Evolutionary conservation across 331 rosid species (phyloP).

Genomic region (Ulmus americana): DNA sequence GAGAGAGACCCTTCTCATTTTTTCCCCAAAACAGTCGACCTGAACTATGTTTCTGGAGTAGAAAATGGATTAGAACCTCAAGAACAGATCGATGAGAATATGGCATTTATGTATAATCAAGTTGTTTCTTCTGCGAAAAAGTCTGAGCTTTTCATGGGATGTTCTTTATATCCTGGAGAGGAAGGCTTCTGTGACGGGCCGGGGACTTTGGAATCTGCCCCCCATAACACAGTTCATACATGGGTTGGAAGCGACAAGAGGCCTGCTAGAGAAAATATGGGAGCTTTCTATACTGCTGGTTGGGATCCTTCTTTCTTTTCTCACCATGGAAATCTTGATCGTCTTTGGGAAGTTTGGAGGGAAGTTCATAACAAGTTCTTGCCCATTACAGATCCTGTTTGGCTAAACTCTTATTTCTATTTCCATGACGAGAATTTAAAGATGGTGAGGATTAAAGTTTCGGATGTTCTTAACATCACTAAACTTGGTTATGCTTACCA

Average conservation of each 20-base stretch:
- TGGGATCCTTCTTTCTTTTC: constrained; percentile 19
- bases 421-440: constrained; percentile 20
- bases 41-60: not conserved
- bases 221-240: constrained; percentile 19
- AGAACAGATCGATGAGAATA: constrained; percentile 6
- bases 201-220: constrained; percentile 9
- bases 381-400: constrained; percentile 6
- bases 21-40: not conserved
- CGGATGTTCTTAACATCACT: constrained; percentile 10
- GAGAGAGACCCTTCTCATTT: constrained; percentile 19
- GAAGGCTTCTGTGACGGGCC: constrained; percentile 10
- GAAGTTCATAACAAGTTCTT: constrained; percentile 7
- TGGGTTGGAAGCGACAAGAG: constrained; percentile 21
- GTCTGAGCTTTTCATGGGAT: constrained; percentile 25
- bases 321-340: constrained; percentile 20
- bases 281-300: constrained; percentile 21
- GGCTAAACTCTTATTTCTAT: constrained; percentile 23
- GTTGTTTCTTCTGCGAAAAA: constrained; percentile 17
- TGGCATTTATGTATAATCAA: constrained; percentile 20
- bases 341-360: constrained; percentile 24
- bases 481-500: constrained; percentile 14
- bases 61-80: not conserved
- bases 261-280: constrained; percentile 17
- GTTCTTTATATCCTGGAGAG: not conserved
- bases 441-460: constrained; percentile 13